Percentiles rank a stretch among this genome's conserved stretches.
Conservation (phyloP, 2,329 filamentous ascomycete genomes). For the Hymenoscyphus occultus region DNA sequence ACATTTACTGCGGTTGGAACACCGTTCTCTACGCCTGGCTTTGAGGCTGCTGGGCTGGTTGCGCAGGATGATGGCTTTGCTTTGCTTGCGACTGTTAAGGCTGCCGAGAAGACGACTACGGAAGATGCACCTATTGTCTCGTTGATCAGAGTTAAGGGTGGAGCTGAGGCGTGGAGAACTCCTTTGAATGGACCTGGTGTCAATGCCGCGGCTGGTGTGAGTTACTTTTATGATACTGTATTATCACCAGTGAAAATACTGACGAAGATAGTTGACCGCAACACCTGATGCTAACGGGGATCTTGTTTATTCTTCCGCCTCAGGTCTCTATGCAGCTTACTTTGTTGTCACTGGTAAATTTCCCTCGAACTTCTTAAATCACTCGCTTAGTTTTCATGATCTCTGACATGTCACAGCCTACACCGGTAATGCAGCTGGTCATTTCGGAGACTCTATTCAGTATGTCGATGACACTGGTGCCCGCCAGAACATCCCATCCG, state of each 20-base stretch:
- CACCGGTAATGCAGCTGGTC: conserved; percentile 50
- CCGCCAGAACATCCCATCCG: conserved; percentile 49
- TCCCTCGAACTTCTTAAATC: background rate
- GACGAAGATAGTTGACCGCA: conserved; percentile 43
- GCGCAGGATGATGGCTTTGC: conserved; percentile 62
- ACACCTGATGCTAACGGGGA: conserved; percentile 61
- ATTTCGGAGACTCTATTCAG: conserved; percentile 56
- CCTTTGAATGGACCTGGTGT: conserved; percentile 57
- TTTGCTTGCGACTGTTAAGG: conserved; percentile 52
- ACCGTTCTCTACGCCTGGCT: conserved; percentile 50
- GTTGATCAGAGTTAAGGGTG: conserved; percentile 56
- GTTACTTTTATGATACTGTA: background rate
- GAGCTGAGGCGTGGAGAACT: conserved; percentile 56
- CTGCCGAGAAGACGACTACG: conserved; percentile 47
- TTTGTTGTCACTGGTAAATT: conserved; percentile 53
- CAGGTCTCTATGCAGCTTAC: conserved; percentile 58
- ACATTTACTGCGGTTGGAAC: conserved; percentile 54
- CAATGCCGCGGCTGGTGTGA: conserved; percentile 36
- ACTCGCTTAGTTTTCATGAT: background rate
- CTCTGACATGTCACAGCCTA: conserved; percentile 39
- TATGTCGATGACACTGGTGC: conserved; percentile 49
- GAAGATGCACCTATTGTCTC: conserved; percentile 51
- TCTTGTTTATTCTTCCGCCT: conserved; percentile 55
- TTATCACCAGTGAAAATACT: background rate
- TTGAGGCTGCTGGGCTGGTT: conserved; percentile 59